phyloP scores from a whole-genome alignment of 2,329 filamentous ascomycete genomes.

The Diplodia intermedia region DNA sequence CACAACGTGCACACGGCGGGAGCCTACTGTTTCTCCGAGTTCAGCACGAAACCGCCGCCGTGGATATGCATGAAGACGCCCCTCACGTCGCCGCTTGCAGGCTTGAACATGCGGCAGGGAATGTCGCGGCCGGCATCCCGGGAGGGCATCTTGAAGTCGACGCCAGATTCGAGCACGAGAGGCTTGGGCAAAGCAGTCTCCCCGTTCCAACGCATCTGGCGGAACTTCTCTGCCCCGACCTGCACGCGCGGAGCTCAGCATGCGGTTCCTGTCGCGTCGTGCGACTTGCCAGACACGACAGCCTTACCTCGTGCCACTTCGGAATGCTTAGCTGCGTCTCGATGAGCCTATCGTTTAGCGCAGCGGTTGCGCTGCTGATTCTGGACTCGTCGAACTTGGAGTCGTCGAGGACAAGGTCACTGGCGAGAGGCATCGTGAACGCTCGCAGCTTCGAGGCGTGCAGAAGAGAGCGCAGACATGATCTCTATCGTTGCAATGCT shows the following conservation, averaged over 20 bases:
- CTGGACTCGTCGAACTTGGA: slow-evolving; percentile 20
- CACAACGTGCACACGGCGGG: neutral
- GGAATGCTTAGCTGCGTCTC: slow-evolving; percentile 8
- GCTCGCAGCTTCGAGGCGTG: no score
- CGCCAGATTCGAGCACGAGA: slow-evolving; percentile 54
- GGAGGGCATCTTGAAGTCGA: slow-evolving; percentile 59
- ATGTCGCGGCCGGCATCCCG: slow-evolving; percentile 59
- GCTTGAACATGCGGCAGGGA: slow-evolving; percentile 60
- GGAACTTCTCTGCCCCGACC: slow-evolving; percentile 62
- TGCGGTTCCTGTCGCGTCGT: neutral
- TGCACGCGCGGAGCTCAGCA: slow-evolving; percentile 37
- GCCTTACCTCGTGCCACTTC: slow-evolving; percentile 31
- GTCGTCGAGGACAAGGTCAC: slow-evolving; percentile 25
- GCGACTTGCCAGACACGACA: slow-evolving; percentile 6
- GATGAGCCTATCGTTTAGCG: slow-evolving; percentile 20
- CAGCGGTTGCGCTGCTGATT: slow-evolving; percentile 16
- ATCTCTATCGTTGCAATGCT: neutral
- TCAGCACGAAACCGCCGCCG: slow-evolving; percentile 58
- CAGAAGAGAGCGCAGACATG: neutral
- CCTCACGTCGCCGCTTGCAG: slow-evolving; percentile 52
- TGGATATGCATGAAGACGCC: slow-evolving; percentile 64
- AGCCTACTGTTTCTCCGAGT: slow-evolving; percentile 50
- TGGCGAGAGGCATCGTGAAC: slow-evolving; percentile 22
- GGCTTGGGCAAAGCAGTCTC: slow-evolving; percentile 60
- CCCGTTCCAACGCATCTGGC: slow-evolving; percentile 61